phyloP scores from a whole-genome alignment of 2,329 filamentous ascomycete genomes.

The Cladosporium sphaerospermum region DNA sequence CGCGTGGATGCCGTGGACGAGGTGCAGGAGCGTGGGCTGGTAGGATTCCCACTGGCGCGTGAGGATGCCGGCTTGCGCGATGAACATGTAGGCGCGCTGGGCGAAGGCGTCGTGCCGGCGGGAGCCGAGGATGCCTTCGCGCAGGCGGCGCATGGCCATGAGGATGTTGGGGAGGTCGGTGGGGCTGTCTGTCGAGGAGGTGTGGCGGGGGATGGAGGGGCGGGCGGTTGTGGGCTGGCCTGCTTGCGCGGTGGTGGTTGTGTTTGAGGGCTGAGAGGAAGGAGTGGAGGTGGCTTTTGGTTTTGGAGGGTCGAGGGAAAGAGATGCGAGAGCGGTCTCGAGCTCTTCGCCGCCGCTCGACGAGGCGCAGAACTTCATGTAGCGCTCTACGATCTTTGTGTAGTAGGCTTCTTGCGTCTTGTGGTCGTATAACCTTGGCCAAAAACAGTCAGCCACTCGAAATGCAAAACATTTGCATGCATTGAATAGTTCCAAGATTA shows the following conservation, averaged over 20 bases:
- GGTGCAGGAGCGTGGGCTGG: constrained; percentile 74
- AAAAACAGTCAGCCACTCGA: background rate
- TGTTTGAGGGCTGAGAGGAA: background rate
- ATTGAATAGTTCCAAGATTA: constrained; percentile 32
- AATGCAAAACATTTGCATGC: background rate
- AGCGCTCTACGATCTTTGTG: constrained; percentile 77
- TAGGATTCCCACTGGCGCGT: constrained; percentile 81
- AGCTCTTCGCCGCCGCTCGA: constrained; percentile 66
- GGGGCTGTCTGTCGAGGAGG: constrained; percentile 37
- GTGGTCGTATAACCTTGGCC: constrained; percentile 48
- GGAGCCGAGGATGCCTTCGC: constrained; percentile 80
- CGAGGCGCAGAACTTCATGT: constrained; percentile 80
- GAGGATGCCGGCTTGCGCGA: constrained; percentile 75
- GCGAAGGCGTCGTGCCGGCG: constrained; percentile 73
- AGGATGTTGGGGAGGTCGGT: constrained; percentile 69
- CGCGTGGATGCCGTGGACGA: constrained; percentile 66
- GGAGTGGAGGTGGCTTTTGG: background rate
- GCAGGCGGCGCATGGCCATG: constrained; percentile 80
- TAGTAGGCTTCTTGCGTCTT: constrained; percentile 82
- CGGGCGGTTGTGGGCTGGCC: constrained; percentile 11
- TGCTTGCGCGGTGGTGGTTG: constrained; percentile 13
- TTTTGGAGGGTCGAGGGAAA: constrained; percentile 37
- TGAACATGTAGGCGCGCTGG: constrained; percentile 85
- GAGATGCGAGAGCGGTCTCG: constrained; percentile 65
- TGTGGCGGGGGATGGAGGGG: constrained; percentile 19